phyloP scores from a whole-genome alignment of 495 filamentous ascomycete genomes.

The Monascus purpureus region DNA sequence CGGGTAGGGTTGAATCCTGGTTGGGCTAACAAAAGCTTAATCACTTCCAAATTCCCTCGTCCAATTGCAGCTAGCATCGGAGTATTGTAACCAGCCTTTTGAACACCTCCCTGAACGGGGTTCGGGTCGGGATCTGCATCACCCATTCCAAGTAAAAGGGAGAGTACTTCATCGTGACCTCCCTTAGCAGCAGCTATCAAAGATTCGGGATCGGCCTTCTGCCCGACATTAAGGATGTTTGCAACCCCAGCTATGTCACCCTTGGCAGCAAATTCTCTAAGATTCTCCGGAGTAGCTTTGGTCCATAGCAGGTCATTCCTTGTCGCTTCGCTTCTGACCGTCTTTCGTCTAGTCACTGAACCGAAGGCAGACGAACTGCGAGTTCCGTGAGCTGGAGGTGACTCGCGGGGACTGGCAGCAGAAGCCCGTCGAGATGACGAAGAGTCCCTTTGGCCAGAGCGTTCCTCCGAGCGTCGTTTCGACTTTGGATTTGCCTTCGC shows the following conservation, averaged over 20 bases:
- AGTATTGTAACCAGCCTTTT: conserved; percentile 49
- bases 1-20: conserved; percentile 66
- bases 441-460: conserved; percentile 37
- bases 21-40: conserved; percentile 66
- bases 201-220: conserved; percentile 69
- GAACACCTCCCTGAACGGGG: conserved; percentile 33
- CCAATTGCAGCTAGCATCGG: conserved; percentile 93
- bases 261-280: conserved; percentile 65
- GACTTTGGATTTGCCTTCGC: conserved; percentile 32
- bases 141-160: conserved; percentile 71
- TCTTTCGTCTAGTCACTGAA: conserved; percentile 32
- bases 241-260: conserved; percentile 71
- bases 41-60: conserved; percentile 69
- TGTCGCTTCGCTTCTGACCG: conserved; percentile 43
- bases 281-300: conserved; percentile 49
- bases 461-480: conserved; percentile 51
- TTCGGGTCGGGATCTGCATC: conserved; percentile 66
- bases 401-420: conserved; percentile 53
- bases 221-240: conserved; percentile 61
- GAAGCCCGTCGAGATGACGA: conserved; percentile 54
- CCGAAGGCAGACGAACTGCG: conserved; percentile 34
- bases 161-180: conserved; percentile 76
- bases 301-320: conserved; percentile 49
- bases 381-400: conserved; percentile 33
- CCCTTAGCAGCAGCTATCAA: conserved; percentile 85